phyloP scores from a whole-genome alignment of 108 stramenopile species.

The Cyclotella choctawhatcheeana region DNA sequence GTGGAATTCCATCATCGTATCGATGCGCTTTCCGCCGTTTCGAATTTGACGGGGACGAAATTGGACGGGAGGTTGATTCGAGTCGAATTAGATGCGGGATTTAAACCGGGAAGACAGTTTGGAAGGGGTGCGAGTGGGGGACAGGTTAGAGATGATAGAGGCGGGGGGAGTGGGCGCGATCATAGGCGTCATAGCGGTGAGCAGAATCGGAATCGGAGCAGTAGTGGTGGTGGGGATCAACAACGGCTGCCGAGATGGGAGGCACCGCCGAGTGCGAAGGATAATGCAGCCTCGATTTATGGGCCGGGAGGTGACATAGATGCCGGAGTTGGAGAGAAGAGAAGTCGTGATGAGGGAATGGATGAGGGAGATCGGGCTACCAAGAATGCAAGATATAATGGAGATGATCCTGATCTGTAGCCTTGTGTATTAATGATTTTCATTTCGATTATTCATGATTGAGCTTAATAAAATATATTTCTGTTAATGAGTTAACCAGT shows the following conservation, averaged over 20 bases:
- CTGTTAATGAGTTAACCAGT: too few relatives aligned
- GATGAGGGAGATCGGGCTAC: not conserved
- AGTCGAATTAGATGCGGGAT: conserved; percentile 96
- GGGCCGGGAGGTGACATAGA: conserved; percentile 9
- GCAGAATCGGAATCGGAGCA: not conserved
- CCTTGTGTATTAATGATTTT: not conserved
- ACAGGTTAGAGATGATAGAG: conserved; percentile 92
- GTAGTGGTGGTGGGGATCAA: too few relatives aligned
- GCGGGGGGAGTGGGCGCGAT: conserved; percentile 49
- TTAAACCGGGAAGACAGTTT: conserved; percentile 92
- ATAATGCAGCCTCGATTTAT: not conserved
- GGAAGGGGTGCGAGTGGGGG: conserved; percentile 94
- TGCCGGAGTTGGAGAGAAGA: not conserved
- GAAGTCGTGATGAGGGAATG: conserved; percentile 20
- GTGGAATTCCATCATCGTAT: conserved; percentile 83
- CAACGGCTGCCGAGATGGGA: conserved; percentile 27
- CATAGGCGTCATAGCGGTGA: conserved; percentile 11
- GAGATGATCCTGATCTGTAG: conserved; percentile 7
- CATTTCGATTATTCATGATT: not conserved
- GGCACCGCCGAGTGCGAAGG: conserved; percentile 3
- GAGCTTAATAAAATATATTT: not conserved
- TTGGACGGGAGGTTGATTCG: conserved; percentile 94
- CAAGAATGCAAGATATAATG: conserved; percentile 17
- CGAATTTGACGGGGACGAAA: conserved; percentile 82
- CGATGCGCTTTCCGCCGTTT: conserved; percentile 77